Conservation (phyloP, 371 early-diverging fungal genomes). For the Mucor plumbeus region DNA sequence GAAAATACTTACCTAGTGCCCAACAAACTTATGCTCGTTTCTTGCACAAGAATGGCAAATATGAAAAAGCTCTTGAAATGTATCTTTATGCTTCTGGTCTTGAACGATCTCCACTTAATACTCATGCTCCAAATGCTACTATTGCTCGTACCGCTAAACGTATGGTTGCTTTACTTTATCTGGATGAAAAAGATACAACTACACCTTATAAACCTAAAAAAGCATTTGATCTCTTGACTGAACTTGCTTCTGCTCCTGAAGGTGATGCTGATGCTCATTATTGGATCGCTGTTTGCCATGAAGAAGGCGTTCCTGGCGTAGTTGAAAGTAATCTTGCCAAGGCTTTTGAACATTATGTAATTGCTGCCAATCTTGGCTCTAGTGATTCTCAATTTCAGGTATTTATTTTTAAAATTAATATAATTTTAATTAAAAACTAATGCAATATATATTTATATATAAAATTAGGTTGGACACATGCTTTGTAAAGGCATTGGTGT, state of each 20-base stretch:
- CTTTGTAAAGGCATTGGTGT: constrained; percentile 61
- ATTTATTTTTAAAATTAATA: neutral
- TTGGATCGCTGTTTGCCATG: constrained; percentile 50
- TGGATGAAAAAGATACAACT: constrained; percentile 41
- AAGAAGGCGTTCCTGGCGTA: constrained; percentile 47
- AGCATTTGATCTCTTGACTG: constrained; percentile 38
- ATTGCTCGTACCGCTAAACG: constrained; percentile 34
- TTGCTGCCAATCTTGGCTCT: constrained; percentile 38
- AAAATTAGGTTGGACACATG: constrained; percentile 49
- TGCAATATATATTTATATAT: constrained; percentile 1
- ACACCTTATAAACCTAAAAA: constrained; percentile 28
- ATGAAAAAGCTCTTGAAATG: constrained; percentile 43
- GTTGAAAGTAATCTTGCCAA: constrained; percentile 26
- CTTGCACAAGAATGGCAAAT: constrained; percentile 37
- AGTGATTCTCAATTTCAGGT: constrained; percentile 51
- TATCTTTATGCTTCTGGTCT: constrained; percentile 51
- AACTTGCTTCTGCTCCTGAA: constrained; percentile 19
- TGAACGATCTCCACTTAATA: constrained; percentile 29
- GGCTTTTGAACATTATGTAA: constrained; percentile 42
- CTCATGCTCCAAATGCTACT: constrained; percentile 42
- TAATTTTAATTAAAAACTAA: too few species aligned
- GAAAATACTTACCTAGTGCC: constrained; percentile 49
- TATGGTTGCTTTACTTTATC: constrained; percentile 45
- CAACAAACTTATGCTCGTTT: constrained; percentile 46
- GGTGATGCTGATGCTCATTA: constrained; percentile 40